Percentiles rank a stretch among this genome's conserved stretches.
These are phyloP conservation scores for Pseudopyrenochaeta lycopersici DNA, from an alignment of 2,329 filamentous ascomycete genomes.

Conservation along the genomic window DNA sequence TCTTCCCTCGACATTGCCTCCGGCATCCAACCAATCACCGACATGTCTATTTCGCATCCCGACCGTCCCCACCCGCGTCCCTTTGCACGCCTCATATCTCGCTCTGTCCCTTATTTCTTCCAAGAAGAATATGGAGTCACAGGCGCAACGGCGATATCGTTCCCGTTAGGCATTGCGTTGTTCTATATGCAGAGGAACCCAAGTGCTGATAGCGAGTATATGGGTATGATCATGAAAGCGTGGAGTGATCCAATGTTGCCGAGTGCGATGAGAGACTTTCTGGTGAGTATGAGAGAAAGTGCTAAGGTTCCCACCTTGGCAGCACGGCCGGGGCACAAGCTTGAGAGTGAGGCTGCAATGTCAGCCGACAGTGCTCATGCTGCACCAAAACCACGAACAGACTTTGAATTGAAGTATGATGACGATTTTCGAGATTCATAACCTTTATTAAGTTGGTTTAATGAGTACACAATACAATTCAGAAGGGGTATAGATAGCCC, in stretches of 20 bases:
- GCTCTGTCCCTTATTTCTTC: conserved; percentile 34
- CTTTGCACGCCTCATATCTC: conserved; percentile 35
- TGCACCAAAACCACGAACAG: too few relatives aligned
- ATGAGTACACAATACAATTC: conserved; percentile 3
- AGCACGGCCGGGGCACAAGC: too few relatives aligned
- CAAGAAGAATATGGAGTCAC: conserved; percentile 27
- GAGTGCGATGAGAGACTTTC: conserved; percentile 28
- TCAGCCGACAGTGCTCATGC: too few relatives aligned
- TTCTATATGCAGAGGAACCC: conserved; percentile 25
- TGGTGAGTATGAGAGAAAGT: conserved; percentile 26
- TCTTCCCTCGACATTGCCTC: conserved; percentile 23
- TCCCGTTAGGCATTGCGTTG: conserved; percentile 31
- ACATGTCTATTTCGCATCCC: conserved; percentile 14
- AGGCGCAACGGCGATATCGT: conserved; percentile 27
- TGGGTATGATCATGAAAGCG: conserved; percentile 12
- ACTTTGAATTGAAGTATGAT: too few relatives aligned
- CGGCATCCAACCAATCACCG: conserved; percentile 10
- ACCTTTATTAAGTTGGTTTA: too few relatives aligned
- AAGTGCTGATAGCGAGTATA: conserved; percentile 21
- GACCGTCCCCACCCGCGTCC: conserved; percentile 27
- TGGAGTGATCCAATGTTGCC: conserved; percentile 30
- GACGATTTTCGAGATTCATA: too few relatives aligned
- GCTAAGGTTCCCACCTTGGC: background rate
- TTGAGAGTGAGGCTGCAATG: too few relatives aligned
- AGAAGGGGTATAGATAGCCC: background rate